These are phyloP conservation scores for Tolypocladium paradoxum DNA, from an alignment of 2,329 filamentous ascomycete genomes.

Conservation along the genomic window DNA sequence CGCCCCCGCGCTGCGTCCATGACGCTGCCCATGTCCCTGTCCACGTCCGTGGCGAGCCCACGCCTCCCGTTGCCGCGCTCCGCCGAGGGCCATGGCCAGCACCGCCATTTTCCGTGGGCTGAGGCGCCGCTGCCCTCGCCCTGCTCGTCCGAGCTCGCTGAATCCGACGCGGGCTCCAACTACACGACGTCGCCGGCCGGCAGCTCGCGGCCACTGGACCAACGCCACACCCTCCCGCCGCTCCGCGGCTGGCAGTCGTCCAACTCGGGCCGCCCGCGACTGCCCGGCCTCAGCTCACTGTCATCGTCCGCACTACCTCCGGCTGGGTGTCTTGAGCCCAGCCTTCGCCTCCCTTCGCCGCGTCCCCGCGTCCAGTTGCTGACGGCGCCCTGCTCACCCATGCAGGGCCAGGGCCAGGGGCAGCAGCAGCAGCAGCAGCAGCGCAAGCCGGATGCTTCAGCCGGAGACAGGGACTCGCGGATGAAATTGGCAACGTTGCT, in stretches of 20 bases:
- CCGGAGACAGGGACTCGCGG: neutral
- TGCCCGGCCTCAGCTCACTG: neutral
- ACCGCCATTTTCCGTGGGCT: constrained; percentile 12
- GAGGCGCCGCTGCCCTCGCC: constrained; percentile 27
- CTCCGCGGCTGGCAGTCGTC: neutral
- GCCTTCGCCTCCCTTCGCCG: neutral
- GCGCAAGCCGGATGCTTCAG: neutral
- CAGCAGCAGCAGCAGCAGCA: neutral
- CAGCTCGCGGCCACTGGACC: neutral
- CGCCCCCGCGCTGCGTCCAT: constrained; percentile 1
- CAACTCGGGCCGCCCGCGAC: neutral
- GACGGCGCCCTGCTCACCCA: neutral
- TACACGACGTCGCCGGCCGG: constrained; percentile 1
- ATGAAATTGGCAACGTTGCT: neutral
- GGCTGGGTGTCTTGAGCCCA: neutral
- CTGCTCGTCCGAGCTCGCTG: constrained; percentile 18
- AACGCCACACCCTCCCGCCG: neutral
- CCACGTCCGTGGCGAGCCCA: neutral
- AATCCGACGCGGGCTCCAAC: neutral
- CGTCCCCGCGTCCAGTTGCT: neutral
- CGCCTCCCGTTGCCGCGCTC: constrained; percentile 7
- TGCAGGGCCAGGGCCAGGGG: neutral
- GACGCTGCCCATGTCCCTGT: neutral
- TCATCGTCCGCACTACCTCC: neutral
- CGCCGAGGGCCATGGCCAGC: constrained; percentile 7